Conservation (phyloP, 1,139 yeast genomes). For the Lodderomyces beijingensis region DNA sequence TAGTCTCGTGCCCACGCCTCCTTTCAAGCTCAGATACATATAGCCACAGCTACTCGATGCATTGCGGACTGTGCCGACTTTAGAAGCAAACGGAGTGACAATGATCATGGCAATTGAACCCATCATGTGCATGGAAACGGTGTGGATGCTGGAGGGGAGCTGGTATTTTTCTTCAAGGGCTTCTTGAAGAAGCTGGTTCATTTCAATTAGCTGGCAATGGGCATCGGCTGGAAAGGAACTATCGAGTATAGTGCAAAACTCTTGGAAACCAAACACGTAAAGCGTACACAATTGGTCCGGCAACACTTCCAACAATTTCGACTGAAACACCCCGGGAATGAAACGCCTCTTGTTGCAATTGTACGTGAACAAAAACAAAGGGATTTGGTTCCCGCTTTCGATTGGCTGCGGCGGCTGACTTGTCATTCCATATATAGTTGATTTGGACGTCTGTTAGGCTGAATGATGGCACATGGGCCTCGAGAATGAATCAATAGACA, state of each 20-base stretch:
- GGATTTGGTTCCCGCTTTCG: conserved; percentile 10
- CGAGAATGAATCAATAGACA: too few relatives aligned
- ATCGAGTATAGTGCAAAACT: conserved; percentile 60
- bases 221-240: conserved; percentile 47
- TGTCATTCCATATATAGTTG: too few relatives aligned
- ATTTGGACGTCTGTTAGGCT: too few relatives aligned
- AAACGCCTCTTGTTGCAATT: conserved; percentile 32
- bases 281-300: conserved; percentile 40
- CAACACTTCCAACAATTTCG: conserved; percentile 22
- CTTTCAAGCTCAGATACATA: conserved; percentile 63
- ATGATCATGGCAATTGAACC: conserved; percentile 69
- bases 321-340: conserved; percentile 20
- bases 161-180: conserved; percentile 32
- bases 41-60: conserved; percentile 52
- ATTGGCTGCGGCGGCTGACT: too few relatives aligned
- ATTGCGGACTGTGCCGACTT: conserved; percentile 23
- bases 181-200: conserved; percentile 38
- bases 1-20: conserved; percentile 63
- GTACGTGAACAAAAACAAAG: conserved; percentile 35
- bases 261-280: conserved; percentile 72
- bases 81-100: conserved; percentile 42
- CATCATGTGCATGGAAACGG: conserved; percentile 42
- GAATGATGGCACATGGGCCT: too few relatives aligned
- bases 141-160: conserved; percentile 31
- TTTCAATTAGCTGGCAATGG: conserved; percentile 33